phyloP scores from a whole-genome alignment of 306 rosid genomes.

The Citrullus colocynthis region DNA sequence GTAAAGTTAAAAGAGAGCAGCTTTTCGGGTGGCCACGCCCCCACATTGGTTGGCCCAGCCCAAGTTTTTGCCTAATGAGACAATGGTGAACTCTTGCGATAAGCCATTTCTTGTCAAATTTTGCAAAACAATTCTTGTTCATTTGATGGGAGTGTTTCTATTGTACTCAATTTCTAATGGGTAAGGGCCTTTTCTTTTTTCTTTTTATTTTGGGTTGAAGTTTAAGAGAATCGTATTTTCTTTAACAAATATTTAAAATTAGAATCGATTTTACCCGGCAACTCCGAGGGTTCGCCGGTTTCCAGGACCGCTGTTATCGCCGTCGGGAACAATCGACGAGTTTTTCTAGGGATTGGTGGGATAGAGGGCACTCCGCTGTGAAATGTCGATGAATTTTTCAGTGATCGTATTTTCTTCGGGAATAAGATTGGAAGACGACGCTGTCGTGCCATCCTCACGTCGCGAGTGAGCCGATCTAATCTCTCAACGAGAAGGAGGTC shows the following conservation, averaged over 20 bases:
- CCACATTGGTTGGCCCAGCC: not conserved
- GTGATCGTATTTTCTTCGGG: not conserved
- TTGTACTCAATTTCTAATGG: not conserved
- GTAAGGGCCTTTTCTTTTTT: not conserved
- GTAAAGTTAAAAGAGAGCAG: not conserved
- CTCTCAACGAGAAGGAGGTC: not conserved
- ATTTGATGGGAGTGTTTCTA: not conserved
- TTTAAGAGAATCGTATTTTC: not conserved
- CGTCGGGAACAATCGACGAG: not conserved
- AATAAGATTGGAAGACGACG: slow-evolving; percentile 3
- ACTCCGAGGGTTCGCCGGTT: not conserved
- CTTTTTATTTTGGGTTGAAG: not conserved
- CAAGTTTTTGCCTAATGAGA: not conserved
- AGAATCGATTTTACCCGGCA: not conserved
- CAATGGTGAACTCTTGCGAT: not conserved
- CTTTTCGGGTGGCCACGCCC: not conserved
- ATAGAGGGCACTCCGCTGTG: not conserved
- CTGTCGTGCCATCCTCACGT: not conserved
- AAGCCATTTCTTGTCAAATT: not conserved
- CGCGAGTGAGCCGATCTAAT: not conserved
- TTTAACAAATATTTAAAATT: not conserved
- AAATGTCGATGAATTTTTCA: not conserved
- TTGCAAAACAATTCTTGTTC: not conserved
- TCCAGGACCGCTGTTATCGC: not conserved
- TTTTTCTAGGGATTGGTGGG: not conserved